Evolutionary conservation across 306 rosid species (phyloP), one percentile per base, ranked within the genome.

Genomic region (Vicia faba): DNA sequence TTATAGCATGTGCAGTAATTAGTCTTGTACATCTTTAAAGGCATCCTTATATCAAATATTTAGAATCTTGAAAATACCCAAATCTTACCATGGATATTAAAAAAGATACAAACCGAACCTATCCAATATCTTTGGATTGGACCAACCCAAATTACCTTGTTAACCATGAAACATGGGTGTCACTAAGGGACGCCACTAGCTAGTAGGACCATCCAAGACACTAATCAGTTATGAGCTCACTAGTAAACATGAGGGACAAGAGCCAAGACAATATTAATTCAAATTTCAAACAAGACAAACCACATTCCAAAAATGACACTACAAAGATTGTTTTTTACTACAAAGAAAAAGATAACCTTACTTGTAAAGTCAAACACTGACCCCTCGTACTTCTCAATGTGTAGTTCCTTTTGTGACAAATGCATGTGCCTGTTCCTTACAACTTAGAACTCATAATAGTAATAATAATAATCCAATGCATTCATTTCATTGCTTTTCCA

Each of bases 321-420:
- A 13, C 61, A 55, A 55, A 55, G 61, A 55, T 55, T 55, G 39
- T 26, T 29, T 54, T 20, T 11, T 7, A 7, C n/a, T 25, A 12
- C 15, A 25, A 55, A 26, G 1, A 55, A 55, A 55, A 55, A 9
- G 39, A 13, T 55, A 55, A 26, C 10, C 39, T 10, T 26, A 7
- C 2, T 55, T 55, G 61, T 55, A 55, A 55, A 55, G 61, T 55
- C 61, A 55, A 55, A 55, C 61, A 55, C 18, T n/a, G 61, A 55
- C 61, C 61, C 61, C 61, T 55, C 61, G 19, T 55, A 36, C 36
- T 55, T 25, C 39, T 55, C 61, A 26, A 55, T 55, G 38, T 55
- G 11, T 26, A 55, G 15, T 54, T 54, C 16, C 60, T 54, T 54
- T 54, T 54, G 35, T 54, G 60, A 55, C 61, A 55, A 55, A 55